Base-by-base conservation (phyloP, 2,329 filamentous ascomycete genomes). In the Colletotrichum echinochloae region DNA sequence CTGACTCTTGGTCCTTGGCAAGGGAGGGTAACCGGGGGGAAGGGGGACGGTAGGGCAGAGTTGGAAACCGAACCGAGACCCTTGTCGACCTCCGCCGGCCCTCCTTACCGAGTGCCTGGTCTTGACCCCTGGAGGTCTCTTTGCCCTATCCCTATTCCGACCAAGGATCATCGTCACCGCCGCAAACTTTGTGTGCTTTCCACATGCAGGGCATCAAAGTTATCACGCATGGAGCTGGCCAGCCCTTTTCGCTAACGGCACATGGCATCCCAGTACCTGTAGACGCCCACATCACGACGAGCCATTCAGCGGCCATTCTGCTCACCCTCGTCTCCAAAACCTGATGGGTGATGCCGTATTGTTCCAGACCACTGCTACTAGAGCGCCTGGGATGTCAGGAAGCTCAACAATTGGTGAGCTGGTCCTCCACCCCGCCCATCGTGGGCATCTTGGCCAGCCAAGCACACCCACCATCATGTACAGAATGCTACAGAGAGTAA, bases 91-190 rank as follows among this genome's bases (percentile, higher is more conserved):
- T 44, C 41, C 37, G 30, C 16, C 18, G 20, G 28, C 28, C 14
- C 57, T 46, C n/a, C 30, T 20, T 52, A 28, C 65, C 60, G 49
- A 52, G 56, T 20, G 44, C 46, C 60, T 37, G 44, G 41, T 51
- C 39, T 23, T 23, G 11, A n/a, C 46, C 46, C 37, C 51, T 37
- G 51, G 14, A 54, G 51, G 28, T 2, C 30, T 54, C 20, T 51
- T 18, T 65, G 35, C 35, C 37, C 39, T 57, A 65, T 59, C 39
- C 54, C 30, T 61, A 46, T 54, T 54, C 18, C 23, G 46, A 23
- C 26, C 18, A 30, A 23, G 61, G 46, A 52, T 65, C 61, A 60
- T 65, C 66, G 55, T 46, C 46, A 63, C 46, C 14, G 46, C 33
- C 46, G 60, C 37, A 66, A 23, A 26, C 20, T 30, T 35, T 54